phyloP scores from a whole-genome alignment of 139 green algal genomes.

The Yamagishiella unicocca region DNA sequence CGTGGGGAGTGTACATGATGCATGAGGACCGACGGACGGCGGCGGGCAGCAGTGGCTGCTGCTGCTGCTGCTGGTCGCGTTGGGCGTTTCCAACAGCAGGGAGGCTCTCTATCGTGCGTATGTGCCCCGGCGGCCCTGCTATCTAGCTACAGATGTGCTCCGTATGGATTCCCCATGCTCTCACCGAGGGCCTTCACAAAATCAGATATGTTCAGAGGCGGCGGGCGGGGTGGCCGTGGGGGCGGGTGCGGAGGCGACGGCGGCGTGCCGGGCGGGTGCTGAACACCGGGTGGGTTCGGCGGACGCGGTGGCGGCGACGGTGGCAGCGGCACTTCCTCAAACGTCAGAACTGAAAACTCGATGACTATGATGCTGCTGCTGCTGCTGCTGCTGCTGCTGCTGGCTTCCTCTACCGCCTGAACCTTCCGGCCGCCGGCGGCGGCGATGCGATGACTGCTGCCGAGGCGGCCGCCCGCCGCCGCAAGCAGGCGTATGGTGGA shows the following conservation, averaged over 20 bases:
- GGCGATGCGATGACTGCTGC: no score
- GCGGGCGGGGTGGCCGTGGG: background rate
- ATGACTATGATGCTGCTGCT: no score
- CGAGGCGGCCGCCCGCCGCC: no score
- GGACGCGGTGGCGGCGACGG: no score
- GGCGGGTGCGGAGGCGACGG: background rate
- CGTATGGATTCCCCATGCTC: background rate
- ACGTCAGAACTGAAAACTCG: no score
- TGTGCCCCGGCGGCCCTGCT: background rate
- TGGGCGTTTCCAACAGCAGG: background rate
- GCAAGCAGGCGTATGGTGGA: no score
- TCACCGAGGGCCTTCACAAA: background rate
- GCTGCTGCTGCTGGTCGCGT: background rate
- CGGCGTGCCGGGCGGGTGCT: background rate
- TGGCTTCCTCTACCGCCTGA: no score
- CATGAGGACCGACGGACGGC: background rate
- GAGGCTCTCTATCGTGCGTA: background rate
- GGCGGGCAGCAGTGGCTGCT: background rate
- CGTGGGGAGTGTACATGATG: no score
- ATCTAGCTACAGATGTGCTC: background rate
- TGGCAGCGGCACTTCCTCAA: no score
- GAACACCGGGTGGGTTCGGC: no score
- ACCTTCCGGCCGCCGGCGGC: no score
- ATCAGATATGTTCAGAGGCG: background rate
- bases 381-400: no score